Conservation (phyloP, 305 asterid genomes). For the Fraxinus platypoda region DNA sequence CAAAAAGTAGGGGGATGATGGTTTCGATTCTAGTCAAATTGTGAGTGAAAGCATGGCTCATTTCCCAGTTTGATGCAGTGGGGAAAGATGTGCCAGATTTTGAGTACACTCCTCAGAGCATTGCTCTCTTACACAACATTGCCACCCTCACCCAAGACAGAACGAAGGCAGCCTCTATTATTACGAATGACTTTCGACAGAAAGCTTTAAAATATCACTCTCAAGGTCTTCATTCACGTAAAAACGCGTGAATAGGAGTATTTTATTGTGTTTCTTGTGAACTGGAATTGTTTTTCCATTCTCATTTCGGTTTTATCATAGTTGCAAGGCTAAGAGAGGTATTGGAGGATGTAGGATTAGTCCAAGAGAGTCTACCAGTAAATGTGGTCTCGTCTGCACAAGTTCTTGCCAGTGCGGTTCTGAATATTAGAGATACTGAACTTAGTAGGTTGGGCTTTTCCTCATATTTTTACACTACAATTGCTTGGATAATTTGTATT, state of each 20-base stretch:
- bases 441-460: slow-evolving; percentile 64
- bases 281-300: not conserved
- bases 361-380: slow-evolving; percentile 81
- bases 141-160: slow-evolving; percentile 78
- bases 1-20: not conserved
- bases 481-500: not conserved
- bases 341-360: slow-evolving; percentile 86
- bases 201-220: not conserved
- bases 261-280: not conserved
- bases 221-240: not conserved
- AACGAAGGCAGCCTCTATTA: slow-evolving; percentile 68
- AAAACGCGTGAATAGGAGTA: not conserved
- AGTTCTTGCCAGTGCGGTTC: slow-evolving; percentile 72
- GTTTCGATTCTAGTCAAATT: slow-evolving; percentile 71
- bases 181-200: not conserved
- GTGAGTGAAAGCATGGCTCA: slow-evolving; percentile 89
- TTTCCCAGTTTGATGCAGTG: slow-evolving; percentile 72
- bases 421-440: slow-evolving; percentile 65
- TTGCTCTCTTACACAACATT: slow-evolving; percentile 58
- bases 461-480: slow-evolving; percentile 5
- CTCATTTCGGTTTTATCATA: slow-evolving; percentile 18
- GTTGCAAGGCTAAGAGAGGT: slow-evolving; percentile 94
- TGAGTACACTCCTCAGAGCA: not conserved
- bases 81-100: not conserved
- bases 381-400: slow-evolving; percentile 84